A percentile compares a stretch with the other conserved stretches of the same genome.
These are phyloP conservation scores for Ceratocystis destructans DNA, from an alignment of 2,329 filamentous ascomycete species.

Conservation along the genomic window DNA sequence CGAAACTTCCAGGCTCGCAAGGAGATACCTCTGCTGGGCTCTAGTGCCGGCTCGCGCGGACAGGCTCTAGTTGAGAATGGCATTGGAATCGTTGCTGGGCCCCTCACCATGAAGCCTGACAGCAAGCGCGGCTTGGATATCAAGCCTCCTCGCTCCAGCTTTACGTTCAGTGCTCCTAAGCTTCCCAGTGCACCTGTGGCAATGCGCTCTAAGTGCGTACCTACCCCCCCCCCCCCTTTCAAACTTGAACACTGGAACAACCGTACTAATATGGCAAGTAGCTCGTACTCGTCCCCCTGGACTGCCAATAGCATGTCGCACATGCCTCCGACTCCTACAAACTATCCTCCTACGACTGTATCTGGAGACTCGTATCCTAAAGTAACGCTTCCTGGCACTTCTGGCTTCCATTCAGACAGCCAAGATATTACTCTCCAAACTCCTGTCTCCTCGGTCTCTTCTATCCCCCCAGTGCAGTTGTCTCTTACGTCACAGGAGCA, in stretches of 20 bases:
- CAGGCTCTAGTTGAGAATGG: slow-evolving; percentile 57
- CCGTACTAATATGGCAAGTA: slow-evolving; percentile 23
- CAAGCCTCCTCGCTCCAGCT: slow-evolving; percentile 42
- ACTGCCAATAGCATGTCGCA: slow-evolving; percentile 35
- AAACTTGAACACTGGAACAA: slow-evolving; percentile 22
- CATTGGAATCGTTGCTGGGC: slow-evolving; percentile 45
- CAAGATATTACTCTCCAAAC: slow-evolving; percentile 40
- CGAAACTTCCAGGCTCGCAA: slow-evolving; percentile 91
- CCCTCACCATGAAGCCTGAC: slow-evolving; percentile 41
- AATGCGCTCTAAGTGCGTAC: slow-evolving; percentile 46
- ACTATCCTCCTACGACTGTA: slow-evolving; percentile 40
- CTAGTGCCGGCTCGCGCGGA: slow-evolving; percentile 61
- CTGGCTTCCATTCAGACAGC: slow-evolving; percentile 37
- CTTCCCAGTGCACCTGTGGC: slow-evolving; percentile 40
- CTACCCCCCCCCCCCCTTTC: background rate
- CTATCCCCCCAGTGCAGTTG: slow-evolving; percentile 36
- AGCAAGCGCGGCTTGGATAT: slow-evolving; percentile 40
- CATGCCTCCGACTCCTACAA: slow-evolving; percentile 34
- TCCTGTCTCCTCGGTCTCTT: slow-evolving; percentile 20
- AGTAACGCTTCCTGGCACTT: slow-evolving; percentile 36
- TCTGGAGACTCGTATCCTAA: slow-evolving; percentile 40
- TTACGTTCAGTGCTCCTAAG: slow-evolving; percentile 46
- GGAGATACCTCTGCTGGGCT: slow-evolving; percentile 73
- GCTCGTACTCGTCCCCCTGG: slow-evolving; percentile 44
- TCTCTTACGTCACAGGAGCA: slow-evolving; percentile 34